Conservation (phyloP, 2,329 filamentous ascomycete species). For the Cyphellophora europaea region DNA sequence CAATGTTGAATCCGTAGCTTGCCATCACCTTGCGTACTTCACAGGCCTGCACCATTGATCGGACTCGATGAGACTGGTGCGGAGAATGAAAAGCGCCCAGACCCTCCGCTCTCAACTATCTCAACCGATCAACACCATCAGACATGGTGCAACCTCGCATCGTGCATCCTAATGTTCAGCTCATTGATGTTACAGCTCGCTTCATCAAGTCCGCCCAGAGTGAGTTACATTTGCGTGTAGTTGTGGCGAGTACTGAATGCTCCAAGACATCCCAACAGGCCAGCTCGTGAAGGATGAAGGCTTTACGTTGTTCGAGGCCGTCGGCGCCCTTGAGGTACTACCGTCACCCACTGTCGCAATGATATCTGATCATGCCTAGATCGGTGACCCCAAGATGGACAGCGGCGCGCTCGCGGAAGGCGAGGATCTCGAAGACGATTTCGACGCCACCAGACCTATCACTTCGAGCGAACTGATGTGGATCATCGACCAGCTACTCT, state of each 20-base stretch:
- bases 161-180: constrained; percentile 12
- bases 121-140: too few relatives aligned
- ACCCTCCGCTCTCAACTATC: too few relatives aligned
- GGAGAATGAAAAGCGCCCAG: too few relatives aligned
- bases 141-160: constrained; percentile 11
- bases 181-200: constrained; percentile 45
- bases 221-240: constrained; percentile 22
- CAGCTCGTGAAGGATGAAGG: constrained; percentile 87
- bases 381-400: constrained; percentile 99
- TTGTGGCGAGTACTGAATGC: constrained; percentile 1
- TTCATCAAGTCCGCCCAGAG: constrained; percentile 44
- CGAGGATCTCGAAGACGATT: constrained; percentile 75
- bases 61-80: too few relatives aligned
- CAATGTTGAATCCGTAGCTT: too few relatives aligned
- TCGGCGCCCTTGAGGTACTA: constrained; percentile 60
- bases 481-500: constrained; percentile 87
- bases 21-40: too few relatives aligned
- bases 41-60: too few relatives aligned
- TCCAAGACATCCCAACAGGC: constrained; percentile 42
- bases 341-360: too few relatives aligned
- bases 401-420: constrained; percentile 72
- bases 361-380: too few relatives aligned
- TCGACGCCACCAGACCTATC: constrained; percentile 60
- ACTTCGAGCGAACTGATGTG: constrained; percentile 75
- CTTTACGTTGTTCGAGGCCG: constrained; percentile 90